Conservation (phyloP, 805 yeast genomes). For the Wickerhamomyces sydowiorum region DNA sequence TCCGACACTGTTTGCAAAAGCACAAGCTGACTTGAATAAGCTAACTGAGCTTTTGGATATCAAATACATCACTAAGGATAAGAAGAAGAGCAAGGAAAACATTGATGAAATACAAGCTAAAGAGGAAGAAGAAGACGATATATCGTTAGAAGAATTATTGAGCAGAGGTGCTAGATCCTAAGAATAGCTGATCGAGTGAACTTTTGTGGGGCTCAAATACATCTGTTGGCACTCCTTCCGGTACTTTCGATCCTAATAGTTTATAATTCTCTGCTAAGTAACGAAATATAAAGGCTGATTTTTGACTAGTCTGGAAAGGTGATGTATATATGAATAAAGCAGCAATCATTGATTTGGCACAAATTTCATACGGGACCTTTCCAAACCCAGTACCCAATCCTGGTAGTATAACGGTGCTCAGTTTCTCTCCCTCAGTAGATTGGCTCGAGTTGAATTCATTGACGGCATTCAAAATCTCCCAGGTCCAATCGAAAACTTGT, state of each 20-base stretch:
- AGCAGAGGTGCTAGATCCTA: conserved; percentile 3
- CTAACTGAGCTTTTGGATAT: conserved; percentile 14
- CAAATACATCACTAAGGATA: conserved; percentile 3
- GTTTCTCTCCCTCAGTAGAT: conserved; percentile 11
- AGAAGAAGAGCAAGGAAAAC: background rate
- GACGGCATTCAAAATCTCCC: conserved; percentile 27
- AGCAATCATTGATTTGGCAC: conserved; percentile 29
- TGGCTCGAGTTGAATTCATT: conserved; percentile 2
- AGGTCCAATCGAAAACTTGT: conserved; percentile 31
- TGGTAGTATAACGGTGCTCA: conserved; percentile 26
- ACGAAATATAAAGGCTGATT: conserved; percentile 3
- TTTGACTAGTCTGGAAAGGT: conserved; percentile 1
- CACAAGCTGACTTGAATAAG: conserved; percentile 10
- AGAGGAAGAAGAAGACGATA: conserved; percentile 6
- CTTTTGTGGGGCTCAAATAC: conserved; percentile 1
- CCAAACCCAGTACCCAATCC: conserved; percentile 39
- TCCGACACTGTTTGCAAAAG: conserved; percentile 2
- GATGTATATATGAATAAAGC: conserved; percentile 25
- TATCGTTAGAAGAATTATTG: conserved; percentile 10
- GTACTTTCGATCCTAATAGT: background rate
- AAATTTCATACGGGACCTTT: conserved; percentile 24
- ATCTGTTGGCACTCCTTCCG: background rate
- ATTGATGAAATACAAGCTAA: conserved; percentile 8
- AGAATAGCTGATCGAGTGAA: conserved; percentile 1
- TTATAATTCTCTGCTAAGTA: conserved; percentile 7